These are phyloP conservation scores for Clarireedia homoeocarpa DNA, from an alignment of 2,329 filamentous ascomycete genomes.

Conservation along the genomic window DNA sequence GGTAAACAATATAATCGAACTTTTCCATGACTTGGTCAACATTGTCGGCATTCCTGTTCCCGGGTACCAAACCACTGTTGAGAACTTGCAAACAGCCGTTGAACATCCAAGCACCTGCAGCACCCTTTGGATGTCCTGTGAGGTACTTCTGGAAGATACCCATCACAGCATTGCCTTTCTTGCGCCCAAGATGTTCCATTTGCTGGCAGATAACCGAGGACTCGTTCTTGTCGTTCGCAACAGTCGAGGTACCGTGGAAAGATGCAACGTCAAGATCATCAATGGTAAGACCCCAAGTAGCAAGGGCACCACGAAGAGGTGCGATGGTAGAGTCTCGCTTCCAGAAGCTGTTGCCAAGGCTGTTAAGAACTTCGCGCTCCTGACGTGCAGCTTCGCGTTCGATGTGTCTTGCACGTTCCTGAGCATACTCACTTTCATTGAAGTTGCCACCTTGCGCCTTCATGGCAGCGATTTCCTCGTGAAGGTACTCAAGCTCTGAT, in stretches of 20 bases:
- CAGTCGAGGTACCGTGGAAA: constrained; percentile 97
- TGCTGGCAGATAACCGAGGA: constrained; percentile 96
- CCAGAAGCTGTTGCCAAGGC: constrained; percentile 98
- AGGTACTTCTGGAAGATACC: constrained; percentile 99
- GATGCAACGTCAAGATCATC: constrained; percentile 93
- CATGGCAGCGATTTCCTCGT: constrained; percentile 88
- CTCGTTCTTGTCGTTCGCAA: constrained; percentile 99
- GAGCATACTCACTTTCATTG: constrained; percentile 75
- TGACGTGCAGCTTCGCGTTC: constrained; percentile 82
- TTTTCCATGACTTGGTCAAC: constrained; percentile 94
- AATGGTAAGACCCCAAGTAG: constrained; percentile 95
- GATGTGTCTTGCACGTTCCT: constrained; percentile 79
- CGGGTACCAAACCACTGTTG: constrained; percentile 87
- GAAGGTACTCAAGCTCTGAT: constrained; percentile 84
- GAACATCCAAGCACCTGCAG: constrained; percentile 99
- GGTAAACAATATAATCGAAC: constrained; percentile 96
- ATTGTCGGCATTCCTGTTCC: constrained; percentile 97
- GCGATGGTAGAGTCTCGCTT: constrained; percentile 90
- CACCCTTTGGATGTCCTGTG: constrained; percentile 98
- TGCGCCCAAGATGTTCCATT: constrained; percentile 85
- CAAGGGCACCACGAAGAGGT: constrained; percentile 88
- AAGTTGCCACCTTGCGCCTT: constrained; percentile 71
- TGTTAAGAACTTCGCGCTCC: constrained; percentile 86
- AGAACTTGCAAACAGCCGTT: constrained; percentile 95
- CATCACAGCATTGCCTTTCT: constrained; percentile 91